Evolutionary conservation across 345 rosid species (phyloP).

Genomic region (Eucalyptus curtisii): DNA sequence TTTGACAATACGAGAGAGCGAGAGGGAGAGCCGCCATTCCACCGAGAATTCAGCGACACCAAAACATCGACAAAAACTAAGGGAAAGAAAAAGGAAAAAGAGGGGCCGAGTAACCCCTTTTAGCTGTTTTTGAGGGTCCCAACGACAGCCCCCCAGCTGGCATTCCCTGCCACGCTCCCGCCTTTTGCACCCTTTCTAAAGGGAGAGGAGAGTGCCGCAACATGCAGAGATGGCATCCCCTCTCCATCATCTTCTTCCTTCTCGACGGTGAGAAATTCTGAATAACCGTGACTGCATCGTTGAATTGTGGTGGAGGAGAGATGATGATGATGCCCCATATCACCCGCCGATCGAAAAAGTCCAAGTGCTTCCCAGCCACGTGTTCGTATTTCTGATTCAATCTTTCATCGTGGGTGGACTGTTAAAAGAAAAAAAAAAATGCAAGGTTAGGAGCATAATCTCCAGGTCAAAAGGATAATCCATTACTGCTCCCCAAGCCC

Average conservation of each 20-base stretch:
- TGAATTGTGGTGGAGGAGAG: background rate
- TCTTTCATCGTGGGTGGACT: background rate
- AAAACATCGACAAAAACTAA: background rate
- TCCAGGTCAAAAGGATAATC: background rate
- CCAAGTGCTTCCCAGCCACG: background rate
- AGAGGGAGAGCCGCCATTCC: background rate
- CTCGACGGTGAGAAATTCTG: background rate
- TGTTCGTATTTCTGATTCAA: background rate
- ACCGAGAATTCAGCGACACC: background rate
- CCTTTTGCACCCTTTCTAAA: background rate
- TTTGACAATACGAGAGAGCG: background rate
- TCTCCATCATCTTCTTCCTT: background rate
- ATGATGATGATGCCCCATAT: background rate
- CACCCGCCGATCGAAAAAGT: background rate
- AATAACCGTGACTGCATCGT: background rate
- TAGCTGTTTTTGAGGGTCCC: background rate
- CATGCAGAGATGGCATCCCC: background rate
- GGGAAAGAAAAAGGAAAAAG: background rate
- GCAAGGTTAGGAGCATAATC: background rate
- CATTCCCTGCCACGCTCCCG: constrained; percentile 4
- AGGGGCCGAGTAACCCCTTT: background rate
- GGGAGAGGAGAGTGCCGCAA: background rate
- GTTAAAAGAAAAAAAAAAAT: background rate
- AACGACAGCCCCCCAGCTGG: background rate
- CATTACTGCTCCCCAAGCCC: background rate